Conservation (phyloP, 805 yeast species). For the Lipomyces sp. region DNA sequence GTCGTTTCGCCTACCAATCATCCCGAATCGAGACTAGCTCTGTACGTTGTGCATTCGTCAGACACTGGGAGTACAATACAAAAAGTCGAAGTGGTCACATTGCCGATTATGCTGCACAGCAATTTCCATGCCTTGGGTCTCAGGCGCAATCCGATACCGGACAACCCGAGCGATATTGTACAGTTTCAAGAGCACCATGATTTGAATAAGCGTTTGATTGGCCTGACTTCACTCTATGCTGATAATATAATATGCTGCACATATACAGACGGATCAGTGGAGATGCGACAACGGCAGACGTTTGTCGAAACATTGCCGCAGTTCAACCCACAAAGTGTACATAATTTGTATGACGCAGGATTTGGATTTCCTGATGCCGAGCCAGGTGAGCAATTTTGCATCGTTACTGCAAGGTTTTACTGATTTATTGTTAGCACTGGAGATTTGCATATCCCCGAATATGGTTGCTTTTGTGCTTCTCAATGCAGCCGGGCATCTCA, state of each 20-base stretch:
- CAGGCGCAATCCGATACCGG: conserved; percentile 24
- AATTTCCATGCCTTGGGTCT: conserved; percentile 33
- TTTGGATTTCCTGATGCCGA: conserved; percentile 36
- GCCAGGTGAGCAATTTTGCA: conserved; percentile 14
- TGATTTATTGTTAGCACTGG: conserved; percentile 15
- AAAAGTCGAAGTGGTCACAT: conserved; percentile 24
- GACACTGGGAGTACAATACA: conserved; percentile 21
- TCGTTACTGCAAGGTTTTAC: neutral
- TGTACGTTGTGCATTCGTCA: conserved; percentile 25
- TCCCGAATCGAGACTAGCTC: conserved; percentile 33
- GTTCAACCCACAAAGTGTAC: conserved; percentile 30
- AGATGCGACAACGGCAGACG: conserved; percentile 24
- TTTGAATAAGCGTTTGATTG: conserved; percentile 16
- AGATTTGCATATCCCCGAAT: conserved; percentile 46
- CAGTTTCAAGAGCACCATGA: conserved; percentile 16
- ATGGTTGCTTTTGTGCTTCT: conserved; percentile 41
- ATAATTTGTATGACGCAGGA: conserved; percentile 38
- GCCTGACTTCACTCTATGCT: conserved; percentile 14
- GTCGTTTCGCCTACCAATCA: conserved; percentile 33
- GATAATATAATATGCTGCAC: conserved; percentile 24
- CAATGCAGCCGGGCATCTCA: conserved; percentile 27
- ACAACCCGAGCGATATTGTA: conserved; percentile 26
- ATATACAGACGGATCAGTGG: conserved; percentile 32
- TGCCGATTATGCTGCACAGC: conserved; percentile 31
- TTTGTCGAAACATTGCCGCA: conserved; percentile 17